Base-by-base conservation (phyloP, 345 rosid species). In the Euclidium syriacum region DNA sequence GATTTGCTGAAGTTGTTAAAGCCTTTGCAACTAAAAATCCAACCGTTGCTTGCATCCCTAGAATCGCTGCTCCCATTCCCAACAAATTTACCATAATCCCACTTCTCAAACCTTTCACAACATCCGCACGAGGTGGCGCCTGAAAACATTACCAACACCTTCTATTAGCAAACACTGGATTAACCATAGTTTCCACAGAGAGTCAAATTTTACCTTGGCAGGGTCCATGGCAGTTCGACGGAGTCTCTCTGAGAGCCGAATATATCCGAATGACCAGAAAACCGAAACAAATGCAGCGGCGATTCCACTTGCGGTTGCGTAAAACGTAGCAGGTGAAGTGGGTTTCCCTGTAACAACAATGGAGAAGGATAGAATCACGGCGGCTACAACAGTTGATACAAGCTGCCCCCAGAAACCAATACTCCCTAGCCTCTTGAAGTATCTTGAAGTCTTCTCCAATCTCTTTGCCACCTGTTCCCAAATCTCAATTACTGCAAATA, bases 91-190 rank as follows among this genome's bases (percentile, higher is more conserved):
- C 62, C 32, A 71, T 53, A 27, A 95, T 86, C 61, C 99, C 95
- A 25, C 83, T 90, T 75, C 83, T 88, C 75, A 88, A 79, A 74
- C 96, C 72, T 81, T 77, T 95, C 65, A 95, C 97, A 36, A 88
- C 97, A 74, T 90, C 97, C 72, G 89, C 92, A 39, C 99, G 99
- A 2, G 97, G 89, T 12, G 96, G 99, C 10, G 97, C 99, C 99
- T 90, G 76, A 54, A 75, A 56, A 14, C 30, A 20, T 3, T 5
- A 51, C 2, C 43, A 39, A 11, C 17, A 16, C 12, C 24, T 10
- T 10, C 5, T 2, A 14, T 20, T 29, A n/a, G n/a, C n/a, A 17
- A 1, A 14, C 11, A 19, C 2, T 8, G 15, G 53, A 11, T 9
- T 40, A 15, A 1, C 4, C 24, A 17, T 34, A 19, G 1, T 20